Percentiles rank a stretch among this genome's conserved stretches.
Evolutionary conservation across 1,284 basidiomycete species (phyloP).

Genomic region (Cryptococcus deneoformans): DNA sequence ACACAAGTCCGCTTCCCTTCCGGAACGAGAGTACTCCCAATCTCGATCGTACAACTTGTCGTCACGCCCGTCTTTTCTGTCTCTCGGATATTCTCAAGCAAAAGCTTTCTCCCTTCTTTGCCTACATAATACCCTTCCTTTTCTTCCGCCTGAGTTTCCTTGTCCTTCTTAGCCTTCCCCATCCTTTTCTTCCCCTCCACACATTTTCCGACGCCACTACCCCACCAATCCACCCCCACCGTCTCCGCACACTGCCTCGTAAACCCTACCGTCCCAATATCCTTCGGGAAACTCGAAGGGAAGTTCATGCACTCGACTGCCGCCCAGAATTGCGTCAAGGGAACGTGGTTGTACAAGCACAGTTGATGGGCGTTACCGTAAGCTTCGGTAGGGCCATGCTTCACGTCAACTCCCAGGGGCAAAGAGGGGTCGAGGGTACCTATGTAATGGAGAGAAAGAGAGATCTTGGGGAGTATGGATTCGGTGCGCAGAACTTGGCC

Average conservation of each 20-base stretch:
- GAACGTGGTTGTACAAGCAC: constrained; percentile 57
- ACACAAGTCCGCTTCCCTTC: constrained; percentile 63
- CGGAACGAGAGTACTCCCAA: constrained; percentile 52
- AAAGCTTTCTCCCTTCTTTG: constrained; percentile 47
- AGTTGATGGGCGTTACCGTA: constrained; percentile 77
- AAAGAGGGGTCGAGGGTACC: constrained; percentile 65
- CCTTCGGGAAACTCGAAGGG: constrained; percentile 56
- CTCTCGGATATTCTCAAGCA: constrained; percentile 60
- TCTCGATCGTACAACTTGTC: constrained; percentile 80
- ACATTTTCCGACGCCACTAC: constrained; percentile 54
- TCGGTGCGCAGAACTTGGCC: constrained; percentile 64
- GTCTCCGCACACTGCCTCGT: constrained; percentile 63
- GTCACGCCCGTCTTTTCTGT: constrained; percentile 60
- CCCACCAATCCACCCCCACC: constrained; percentile 42
- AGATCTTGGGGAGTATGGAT: constrained; percentile 58
- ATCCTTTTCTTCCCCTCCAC: constrained; percentile 54
- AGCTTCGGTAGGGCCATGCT: constrained; percentile 74
- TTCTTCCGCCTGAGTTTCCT: not conserved
- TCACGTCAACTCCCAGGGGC: constrained; percentile 69
- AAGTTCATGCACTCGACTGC: constrained; percentile 71
- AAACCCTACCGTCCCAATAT: constrained; percentile 65
- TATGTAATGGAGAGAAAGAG: constrained; percentile 68
- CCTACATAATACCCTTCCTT: constrained; percentile 20
- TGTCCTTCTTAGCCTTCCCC: constrained; percentile 47
- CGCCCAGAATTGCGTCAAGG: constrained; percentile 59